Conservation (phyloP, 257 asterid species). For the Nicotiana attenuata region DNA sequence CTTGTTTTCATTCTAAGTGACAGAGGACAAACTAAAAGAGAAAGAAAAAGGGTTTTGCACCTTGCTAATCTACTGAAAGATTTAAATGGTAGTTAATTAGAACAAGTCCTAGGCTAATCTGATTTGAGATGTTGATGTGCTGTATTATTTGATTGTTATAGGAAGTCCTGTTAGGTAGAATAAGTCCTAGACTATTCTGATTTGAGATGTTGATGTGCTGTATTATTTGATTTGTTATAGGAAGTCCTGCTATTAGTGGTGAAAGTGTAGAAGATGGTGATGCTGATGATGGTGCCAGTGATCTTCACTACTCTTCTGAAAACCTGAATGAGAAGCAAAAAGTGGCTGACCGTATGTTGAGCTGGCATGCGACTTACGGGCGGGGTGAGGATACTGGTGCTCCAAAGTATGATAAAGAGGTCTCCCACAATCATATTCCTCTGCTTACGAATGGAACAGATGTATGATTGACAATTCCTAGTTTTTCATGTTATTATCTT, state of each 20-base stretch:
- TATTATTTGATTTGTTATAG: slow-evolving; percentile 28
- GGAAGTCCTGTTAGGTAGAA: slow-evolving; percentile 5
- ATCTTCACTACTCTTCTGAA: slow-evolving; percentile 44
- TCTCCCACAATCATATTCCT: slow-evolving; percentile 84
- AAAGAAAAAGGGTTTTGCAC: neutral
- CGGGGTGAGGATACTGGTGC: slow-evolving; percentile 61
- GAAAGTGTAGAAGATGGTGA: slow-evolving; percentile 67
- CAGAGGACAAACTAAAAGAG: neutral
- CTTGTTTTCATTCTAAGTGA: neutral
- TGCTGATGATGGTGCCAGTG: slow-evolving; percentile 53
- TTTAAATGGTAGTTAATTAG: neutral
- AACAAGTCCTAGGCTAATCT: neutral
- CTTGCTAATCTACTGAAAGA: neutral
- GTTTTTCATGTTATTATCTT: slow-evolving; percentile 3
- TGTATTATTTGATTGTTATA: slow-evolving; percentile 18
- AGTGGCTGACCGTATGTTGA: slow-evolving; percentile 83
- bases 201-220: slow-evolving; percentile 2
- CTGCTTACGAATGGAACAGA: slow-evolving; percentile 95
- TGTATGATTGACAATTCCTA: slow-evolving; percentile 40
- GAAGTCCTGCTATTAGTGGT: slow-evolving; percentile 86
- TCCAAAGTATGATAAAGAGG: slow-evolving; percentile 90
- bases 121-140: neutral
- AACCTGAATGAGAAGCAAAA: slow-evolving; percentile 68
- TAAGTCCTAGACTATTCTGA: neutral
- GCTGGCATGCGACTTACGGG: slow-evolving; percentile 88